Evolutionary conservation across 495 filamentous ascomycete genomes (phyloP), one percentile per base, ranked within the genome.

Genomic region (Sordaria brevicollis): DNA sequence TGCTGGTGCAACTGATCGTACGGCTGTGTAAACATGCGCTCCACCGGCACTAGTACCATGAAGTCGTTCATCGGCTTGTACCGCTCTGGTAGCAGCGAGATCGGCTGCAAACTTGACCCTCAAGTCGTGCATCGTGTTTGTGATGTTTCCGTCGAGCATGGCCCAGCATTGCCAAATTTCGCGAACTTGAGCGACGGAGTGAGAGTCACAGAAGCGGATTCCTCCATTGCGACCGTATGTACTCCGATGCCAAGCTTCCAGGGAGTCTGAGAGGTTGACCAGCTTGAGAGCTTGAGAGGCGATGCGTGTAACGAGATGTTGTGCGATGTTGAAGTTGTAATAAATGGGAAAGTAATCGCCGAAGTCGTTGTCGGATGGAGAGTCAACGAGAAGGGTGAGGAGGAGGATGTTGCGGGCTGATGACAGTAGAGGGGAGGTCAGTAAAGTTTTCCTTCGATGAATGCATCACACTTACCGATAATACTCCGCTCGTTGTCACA

Each of bases 381-480:
- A 69, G 66, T 77, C 77, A 67, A 75, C 43, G 35, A 79, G 73
- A 10, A 78, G 38, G 2, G 76, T 76, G 31, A 76, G 29, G 31
- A 80, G 72, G 9, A 79, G 70, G 21, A 76, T 68, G 69, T 79
- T 78, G 1, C 77, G 76, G 11, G 78, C 77, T 80, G 9, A 1
- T 11, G 11, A 21, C n/a, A 17, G 15, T 66, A 13, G 3, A 15
- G 3, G 2, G 4, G 4, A 57, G 49, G 49, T 57, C 49, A 57
- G 43, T 19, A 19, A 2, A 7, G 6, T 41, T 8, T 39, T 17
- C 15, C 17, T 39, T 39, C 4, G 7, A 2, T 19, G 35, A 36
- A 7, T 36, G 35, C n/a, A n/a, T n/a, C n/a, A 13, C 65, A 41
- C 71, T 68, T 8, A 78, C 78, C 76, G 34, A 76, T 75, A 39